Evolutionary conservation across 2,329 filamentous ascomycete species (phyloP).

Genomic region (Lanzia echinophila): DNA sequence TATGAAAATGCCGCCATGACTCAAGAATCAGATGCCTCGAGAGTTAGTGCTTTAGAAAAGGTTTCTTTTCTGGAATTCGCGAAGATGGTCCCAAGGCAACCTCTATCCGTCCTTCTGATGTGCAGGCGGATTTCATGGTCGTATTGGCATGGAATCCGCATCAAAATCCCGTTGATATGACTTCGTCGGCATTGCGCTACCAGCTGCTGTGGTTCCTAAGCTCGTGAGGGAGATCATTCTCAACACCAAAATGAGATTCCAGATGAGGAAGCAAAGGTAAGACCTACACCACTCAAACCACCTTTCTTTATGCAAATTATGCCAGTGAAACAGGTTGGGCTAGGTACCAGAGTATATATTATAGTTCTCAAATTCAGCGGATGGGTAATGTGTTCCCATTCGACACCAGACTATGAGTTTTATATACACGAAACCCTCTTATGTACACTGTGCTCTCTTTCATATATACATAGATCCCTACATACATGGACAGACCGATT

Average conservation of each 20-base stretch:
- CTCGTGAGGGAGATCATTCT: slow-evolving; percentile 34
- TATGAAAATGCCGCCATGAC: slow-evolving; percentile 43
- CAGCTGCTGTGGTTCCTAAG: slow-evolving; percentile 38
- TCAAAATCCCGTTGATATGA: slow-evolving; percentile 41
- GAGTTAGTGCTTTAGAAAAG: slow-evolving; percentile 43
- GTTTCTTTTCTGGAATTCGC: slow-evolving; percentile 65
- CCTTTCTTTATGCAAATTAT: slow-evolving; percentile 8
- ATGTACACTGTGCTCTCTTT: not conserved
- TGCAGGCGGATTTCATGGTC: slow-evolving; percentile 56
- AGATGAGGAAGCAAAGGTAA: slow-evolving; percentile 20
- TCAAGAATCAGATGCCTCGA: not conserved
- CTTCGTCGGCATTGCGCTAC: slow-evolving; percentile 42
- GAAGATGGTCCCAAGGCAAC: slow-evolving; percentile 39
- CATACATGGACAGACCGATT: not conserved
- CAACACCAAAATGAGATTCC: slow-evolving; percentile 24
- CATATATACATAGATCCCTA: not conserved
- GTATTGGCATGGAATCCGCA: slow-evolving; percentile 43
- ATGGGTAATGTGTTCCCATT: slow-evolving; percentile 16
- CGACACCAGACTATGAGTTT: not conserved
- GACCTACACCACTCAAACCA: slow-evolving; percentile 3
- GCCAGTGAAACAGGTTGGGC: slow-evolving; percentile 13
- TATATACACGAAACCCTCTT: not conserved
- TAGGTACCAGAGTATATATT: slow-evolving; percentile 20
- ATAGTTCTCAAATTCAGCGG: slow-evolving; percentile 26
- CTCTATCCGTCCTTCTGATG: slow-evolving; percentile 42